Conservation (phyloP, 2,329 filamentous ascomycete species). For the Phoma sp. region DNA sequence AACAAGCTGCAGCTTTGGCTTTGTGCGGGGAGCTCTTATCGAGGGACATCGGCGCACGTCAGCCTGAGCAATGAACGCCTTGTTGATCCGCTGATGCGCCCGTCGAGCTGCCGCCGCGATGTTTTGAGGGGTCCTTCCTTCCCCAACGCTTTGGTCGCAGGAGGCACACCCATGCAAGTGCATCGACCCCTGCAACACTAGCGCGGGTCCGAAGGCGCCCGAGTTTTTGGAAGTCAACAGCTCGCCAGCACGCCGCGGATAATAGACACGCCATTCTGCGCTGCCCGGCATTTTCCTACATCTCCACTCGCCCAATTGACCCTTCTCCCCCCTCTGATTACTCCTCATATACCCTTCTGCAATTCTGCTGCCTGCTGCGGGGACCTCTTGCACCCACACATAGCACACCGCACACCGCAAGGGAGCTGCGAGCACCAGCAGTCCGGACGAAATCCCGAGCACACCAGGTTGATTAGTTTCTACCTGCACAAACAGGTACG, state of each 20-base stretch:
- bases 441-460: constrained; percentile 41
- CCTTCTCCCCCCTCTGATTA: constrained; percentile 20
- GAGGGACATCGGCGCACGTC: constrained; percentile 2
- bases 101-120: constrained; percentile 2
- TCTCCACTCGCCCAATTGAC: constrained; percentile 27
- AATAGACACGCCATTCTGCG: constrained; percentile 30
- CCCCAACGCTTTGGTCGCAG: constrained; percentile 19
- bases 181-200: constrained; percentile 10
- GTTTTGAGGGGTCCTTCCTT: constrained; percentile 11
- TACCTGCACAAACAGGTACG: constrained; percentile 32
- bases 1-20: constrained; percentile 14
- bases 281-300: constrained; percentile 18
- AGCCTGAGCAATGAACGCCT: constrained; percentile 1
- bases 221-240: constrained; percentile 32
- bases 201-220: constrained; percentile 21
- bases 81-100: constrained; percentile 2
- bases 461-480: constrained; percentile 46
- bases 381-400: constrained; percentile 17
- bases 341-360: constrained; percentile 17
- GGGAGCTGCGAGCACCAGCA: constrained; percentile 43
- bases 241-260: constrained; percentile 20
- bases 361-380: constrained; percentile 22
- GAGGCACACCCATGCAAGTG: constrained; percentile 14
- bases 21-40: constrained; percentile 13
- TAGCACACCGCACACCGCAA: constrained; percentile 30